These are phyloP conservation scores for Zygnema cylindricum DNA, from an alignment of 139 green algal genomes.

Conservation along the genomic window DNA sequence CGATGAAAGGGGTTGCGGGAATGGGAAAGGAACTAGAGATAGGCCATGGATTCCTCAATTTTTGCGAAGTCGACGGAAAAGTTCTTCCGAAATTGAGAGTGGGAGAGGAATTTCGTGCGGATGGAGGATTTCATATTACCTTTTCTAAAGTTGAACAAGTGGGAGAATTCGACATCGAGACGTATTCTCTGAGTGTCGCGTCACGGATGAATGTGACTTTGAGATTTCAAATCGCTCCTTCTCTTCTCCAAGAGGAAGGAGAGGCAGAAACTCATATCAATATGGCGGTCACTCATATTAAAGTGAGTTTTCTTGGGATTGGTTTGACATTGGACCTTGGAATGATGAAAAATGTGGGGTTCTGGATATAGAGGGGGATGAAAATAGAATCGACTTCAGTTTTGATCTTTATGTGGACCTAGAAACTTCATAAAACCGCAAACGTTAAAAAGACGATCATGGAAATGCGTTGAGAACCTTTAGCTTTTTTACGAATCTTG, in stretches of 20 bases:
- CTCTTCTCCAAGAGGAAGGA: neutral
- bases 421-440: no score
- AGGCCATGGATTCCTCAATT: conserved; percentile 46
- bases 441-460: no score
- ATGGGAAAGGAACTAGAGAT: conserved; percentile 23
- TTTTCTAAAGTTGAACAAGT: neutral
- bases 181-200: conserved; percentile 14
- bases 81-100: conserved; percentile 18
- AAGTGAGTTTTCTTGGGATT: no score
- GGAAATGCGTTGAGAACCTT: no score
- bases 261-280: conserved; percentile 35
- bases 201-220: conserved; percentile 12
- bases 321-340: no score
- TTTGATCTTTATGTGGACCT: no score
- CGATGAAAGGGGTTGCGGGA: neutral
- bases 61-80: conserved; percentile 44
- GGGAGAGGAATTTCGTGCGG: neutral
- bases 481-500: no score
- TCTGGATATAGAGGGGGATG: no score
- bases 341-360: no score
- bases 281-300: neutral
- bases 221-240: neutral
- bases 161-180: neutral
- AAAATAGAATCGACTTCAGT: no score
- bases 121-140: neutral